A percentile compares a stretch with the other conserved stretches of the same genome.
These are phyloP conservation scores for Solanum hybrid DNA, from an alignment of 305 asterid species.

Conservation along the genomic window DNA sequence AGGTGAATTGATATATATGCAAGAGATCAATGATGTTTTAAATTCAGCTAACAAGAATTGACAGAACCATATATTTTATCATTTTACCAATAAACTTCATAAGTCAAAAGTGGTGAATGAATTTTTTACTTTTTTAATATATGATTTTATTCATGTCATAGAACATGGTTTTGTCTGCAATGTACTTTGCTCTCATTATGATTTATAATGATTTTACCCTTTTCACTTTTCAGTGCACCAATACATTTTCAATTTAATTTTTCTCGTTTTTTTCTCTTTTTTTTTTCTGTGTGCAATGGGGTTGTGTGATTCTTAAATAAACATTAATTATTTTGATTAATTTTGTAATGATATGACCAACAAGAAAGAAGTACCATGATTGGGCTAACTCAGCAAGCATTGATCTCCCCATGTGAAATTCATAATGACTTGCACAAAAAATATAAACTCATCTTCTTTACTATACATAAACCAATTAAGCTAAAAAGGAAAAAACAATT, in stretches of 20 bases:
- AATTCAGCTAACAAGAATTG: background rate
- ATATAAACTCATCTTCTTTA: background rate
- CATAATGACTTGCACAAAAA: background rate
- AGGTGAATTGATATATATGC: background rate
- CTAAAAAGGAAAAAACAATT: background rate
- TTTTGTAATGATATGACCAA: background rate
- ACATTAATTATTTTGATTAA: background rate
- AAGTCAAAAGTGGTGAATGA: background rate
- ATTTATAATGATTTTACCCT: background rate
- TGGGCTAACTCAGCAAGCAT: background rate
- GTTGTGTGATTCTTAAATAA: background rate
- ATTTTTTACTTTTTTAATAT: background rate
- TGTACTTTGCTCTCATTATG: background rate
- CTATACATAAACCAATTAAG: background rate
- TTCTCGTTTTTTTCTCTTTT: background rate
- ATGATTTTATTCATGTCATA: background rate
- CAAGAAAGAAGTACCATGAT: background rate
- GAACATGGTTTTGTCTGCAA: constrained; percentile 1
- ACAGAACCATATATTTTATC: background rate
- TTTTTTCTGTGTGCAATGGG: background rate
- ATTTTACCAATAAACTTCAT: background rate
- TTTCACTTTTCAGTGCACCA: background rate
- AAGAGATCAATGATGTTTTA: background rate
- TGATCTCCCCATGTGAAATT: constrained; percentile 3
- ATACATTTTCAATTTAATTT: background rate